phyloP scores from a whole-genome alignment of 202 grass and related monocot species.

The Carex arenaria region DNA sequence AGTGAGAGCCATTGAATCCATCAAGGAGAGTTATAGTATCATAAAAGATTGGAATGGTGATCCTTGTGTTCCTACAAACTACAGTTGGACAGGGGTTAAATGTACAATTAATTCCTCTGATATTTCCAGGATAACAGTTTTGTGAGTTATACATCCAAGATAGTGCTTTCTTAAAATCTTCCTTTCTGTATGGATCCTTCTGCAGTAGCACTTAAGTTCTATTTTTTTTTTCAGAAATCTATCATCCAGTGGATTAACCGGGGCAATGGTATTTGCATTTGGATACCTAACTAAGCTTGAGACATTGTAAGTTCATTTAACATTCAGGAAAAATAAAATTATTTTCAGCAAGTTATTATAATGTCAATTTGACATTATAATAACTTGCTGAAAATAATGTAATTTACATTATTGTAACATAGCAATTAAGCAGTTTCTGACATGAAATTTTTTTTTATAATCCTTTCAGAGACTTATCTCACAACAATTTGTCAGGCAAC shows the following conservation, averaged over 20 bases:
- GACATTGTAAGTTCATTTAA: slow-evolving; percentile 7
- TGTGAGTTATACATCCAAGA: slow-evolving; percentile 37
- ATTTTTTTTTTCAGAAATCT: slow-evolving; percentile 30
- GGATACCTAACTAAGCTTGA: not conserved
- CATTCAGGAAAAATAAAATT: not conserved
- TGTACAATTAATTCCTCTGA: slow-evolving; percentile 21
- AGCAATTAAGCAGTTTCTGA: not conserved
- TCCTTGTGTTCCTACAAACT: slow-evolving; percentile 39
- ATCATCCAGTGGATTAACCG: slow-evolving; percentile 32
- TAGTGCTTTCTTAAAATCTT: not conserved
- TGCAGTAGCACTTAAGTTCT: not conserved
- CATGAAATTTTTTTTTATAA: not conserved
- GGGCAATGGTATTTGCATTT: slow-evolving; percentile 16
- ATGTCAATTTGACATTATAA: no score
- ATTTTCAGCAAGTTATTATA: not conserved
- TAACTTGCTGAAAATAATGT: no score
- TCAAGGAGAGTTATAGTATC: slow-evolving; percentile 31
- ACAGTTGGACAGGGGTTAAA: slow-evolving; percentile 35
- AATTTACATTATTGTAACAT: not conserved
- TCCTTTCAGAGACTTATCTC: slow-evolving; percentile 48
- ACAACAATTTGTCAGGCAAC: slow-evolving; percentile 45
- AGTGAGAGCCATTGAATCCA: slow-evolving; percentile 37
- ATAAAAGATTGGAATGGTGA: slow-evolving; percentile 49
- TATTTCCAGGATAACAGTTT: slow-evolving; percentile 13
- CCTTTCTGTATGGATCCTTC: not conserved